phyloP scores from a whole-genome alignment of 305 asterid species.

The Fraxinus baroniana region DNA sequence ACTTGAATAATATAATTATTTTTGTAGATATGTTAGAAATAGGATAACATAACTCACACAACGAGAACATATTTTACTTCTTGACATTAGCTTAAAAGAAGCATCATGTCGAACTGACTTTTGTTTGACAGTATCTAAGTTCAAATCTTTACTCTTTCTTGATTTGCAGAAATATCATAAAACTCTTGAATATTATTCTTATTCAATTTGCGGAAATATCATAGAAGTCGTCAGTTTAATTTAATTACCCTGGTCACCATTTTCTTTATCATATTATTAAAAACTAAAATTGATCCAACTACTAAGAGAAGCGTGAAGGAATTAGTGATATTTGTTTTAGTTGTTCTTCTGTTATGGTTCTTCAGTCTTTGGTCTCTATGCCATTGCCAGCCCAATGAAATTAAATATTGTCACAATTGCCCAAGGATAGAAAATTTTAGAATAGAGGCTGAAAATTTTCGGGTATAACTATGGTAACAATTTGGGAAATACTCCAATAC shows the following conservation, averaged over 20 bases:
- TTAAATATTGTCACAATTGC: not conserved
- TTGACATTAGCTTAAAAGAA: not conserved
- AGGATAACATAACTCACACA: not conserved
- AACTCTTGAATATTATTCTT: not conserved
- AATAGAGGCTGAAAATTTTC: not conserved
- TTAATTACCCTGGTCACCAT: not conserved
- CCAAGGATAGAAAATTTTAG: not conserved
- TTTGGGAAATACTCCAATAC: not conserved
- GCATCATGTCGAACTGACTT: not conserved
- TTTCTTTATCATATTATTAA: not conserved
- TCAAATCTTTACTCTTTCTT: not conserved
- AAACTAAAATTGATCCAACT: not conserved
- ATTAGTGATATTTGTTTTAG: not conserved
- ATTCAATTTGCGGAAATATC: not conserved
- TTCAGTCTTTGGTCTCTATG: not conserved
- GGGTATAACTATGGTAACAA: not conserved
- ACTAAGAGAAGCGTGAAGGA: not conserved
- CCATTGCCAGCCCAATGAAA: not conserved
- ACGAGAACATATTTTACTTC: conserved; percentile 7
- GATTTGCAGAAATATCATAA: not conserved
- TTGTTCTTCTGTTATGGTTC: not conserved
- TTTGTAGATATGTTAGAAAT: conserved; percentile 5
- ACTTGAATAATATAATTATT: not conserved
- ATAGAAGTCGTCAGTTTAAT: not conserved
- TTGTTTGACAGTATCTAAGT: not conserved